Evolutionary conservation across 345 rosid genomes (phyloP).

Genomic region (Eucalyptus curtisii): DNA sequence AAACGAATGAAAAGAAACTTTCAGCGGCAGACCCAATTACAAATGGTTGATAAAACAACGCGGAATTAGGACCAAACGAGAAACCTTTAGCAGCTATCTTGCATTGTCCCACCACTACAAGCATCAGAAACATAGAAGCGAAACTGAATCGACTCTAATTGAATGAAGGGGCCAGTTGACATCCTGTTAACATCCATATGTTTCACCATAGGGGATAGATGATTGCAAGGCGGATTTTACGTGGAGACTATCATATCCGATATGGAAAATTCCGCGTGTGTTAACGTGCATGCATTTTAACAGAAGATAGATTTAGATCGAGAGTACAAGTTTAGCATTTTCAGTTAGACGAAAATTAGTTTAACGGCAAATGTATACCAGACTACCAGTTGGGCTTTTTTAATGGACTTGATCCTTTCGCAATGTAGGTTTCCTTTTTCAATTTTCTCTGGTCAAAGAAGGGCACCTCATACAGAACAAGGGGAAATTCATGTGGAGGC

Average conservation of each 20-base stretch:
- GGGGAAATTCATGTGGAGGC: background rate
- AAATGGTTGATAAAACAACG: background rate
- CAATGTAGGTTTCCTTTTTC: background rate
- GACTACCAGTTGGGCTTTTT: background rate
- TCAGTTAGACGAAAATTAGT: background rate
- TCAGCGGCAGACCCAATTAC: background rate
- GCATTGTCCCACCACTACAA: background rate
- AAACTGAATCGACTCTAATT: background rate
- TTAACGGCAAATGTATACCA: background rate
- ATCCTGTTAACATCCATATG: background rate
- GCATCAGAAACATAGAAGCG: background rate
- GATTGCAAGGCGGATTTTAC: background rate
- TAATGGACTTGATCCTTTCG: background rate
- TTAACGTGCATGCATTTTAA: background rate
- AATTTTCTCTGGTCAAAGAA: background rate
- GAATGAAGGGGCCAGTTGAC: background rate
- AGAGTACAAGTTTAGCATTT: background rate
- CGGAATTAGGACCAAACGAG: background rate
- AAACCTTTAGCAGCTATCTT: background rate
- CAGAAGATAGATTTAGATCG: background rate
- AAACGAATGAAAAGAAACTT: background rate
- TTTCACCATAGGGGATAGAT: background rate
- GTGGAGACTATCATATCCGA: rapidly evolving
- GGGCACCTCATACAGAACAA: background rate
- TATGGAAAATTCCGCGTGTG: rapidly evolving